Evolutionary conservation across 768 basidiomycete species (phyloP), one percentile per base, ranked within the genome.

Genomic region (Lactarius indigo): DNA sequence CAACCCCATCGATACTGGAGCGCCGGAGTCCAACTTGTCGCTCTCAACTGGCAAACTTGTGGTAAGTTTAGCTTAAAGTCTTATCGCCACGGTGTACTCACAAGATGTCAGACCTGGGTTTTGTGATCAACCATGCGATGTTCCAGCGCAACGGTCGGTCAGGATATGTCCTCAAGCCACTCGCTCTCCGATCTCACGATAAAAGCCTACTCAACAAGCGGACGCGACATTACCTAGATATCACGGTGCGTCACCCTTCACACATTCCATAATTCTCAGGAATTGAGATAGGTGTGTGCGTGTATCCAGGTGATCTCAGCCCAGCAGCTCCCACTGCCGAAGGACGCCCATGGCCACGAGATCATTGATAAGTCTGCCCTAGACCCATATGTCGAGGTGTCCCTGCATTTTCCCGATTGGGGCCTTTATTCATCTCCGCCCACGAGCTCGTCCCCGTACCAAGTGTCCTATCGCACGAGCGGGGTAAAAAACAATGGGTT

Each of bases 1-100:
- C 84, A 90, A 68, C 96, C 96, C 8, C 88, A 94, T 76, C 83
- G 87, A 20, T 95, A 87, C 74, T 99, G 96, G 96, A 86, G 87
- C 1, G 87, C 87, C 2, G 96, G 96, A 0, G 84, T 87, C 15
- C 96, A 98, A 75, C 77, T 98, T 6, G 94, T 95, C 0, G 94
- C 96, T 9, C 83, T 99, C 63, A 99, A 99, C 76, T 98, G 95
- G 94, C 96, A 99, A 77, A 98, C 95, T 0, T 88, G 88, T 70
- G 95, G 94, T 96, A 73, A 63, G 87, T 80, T 15, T 23, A 18
- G 8, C 31, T 44, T 37, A 52, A 26, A 18, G 20, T 17, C 42
- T 44, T 18, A 13, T 28, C 57, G 37, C 2, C 10, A 20, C 37
- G 4, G 13, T 33, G 3, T 47, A 52, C 65, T 71, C 50, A 72